These are phyloP conservation scores for Pseudogymnoascus sp. DNA, from an alignment of 2,329 filamentous ascomycete species.

Conservation along the genomic window DNA sequence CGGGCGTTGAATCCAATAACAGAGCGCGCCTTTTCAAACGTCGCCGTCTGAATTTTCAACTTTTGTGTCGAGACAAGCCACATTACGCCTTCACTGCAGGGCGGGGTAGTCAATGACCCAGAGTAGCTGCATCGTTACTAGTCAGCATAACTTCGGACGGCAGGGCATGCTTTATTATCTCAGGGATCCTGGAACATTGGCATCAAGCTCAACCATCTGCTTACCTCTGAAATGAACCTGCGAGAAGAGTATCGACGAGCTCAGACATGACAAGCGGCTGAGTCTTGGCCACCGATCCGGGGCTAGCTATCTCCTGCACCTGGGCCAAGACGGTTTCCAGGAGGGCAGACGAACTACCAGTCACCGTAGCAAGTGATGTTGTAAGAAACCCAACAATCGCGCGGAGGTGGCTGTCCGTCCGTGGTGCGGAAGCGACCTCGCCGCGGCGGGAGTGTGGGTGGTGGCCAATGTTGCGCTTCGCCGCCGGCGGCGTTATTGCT, in stretches of 20 bases:
- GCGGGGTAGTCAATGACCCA: constrained; percentile 56
- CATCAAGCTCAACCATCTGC: constrained; percentile 4
- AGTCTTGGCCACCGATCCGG: constrained; percentile 36
- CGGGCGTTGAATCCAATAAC: constrained; percentile 51
- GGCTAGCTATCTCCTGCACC: constrained; percentile 35
- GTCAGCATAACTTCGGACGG: constrained; percentile 13
- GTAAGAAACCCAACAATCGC: not conserved
- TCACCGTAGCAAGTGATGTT: constrained; percentile 35
- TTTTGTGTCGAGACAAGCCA: constrained; percentile 46
- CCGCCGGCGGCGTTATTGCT: constrained; percentile 9
- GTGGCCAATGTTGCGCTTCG: constrained; percentile 13
- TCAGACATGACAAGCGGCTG: constrained; percentile 39
- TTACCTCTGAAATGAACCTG: constrained; percentile 11
- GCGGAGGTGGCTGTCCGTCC: not conserved
- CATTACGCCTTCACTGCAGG: constrained; percentile 49
- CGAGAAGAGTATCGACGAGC: constrained; percentile 31
- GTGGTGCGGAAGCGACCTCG: not conserved
- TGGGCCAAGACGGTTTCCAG: constrained; percentile 42
- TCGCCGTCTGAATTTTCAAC: constrained; percentile 40
- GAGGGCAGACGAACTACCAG: constrained; percentile 32
- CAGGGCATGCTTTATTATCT: not conserved
- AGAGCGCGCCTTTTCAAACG: constrained; percentile 44
- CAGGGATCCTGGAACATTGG: not conserved
- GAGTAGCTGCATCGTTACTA: constrained; percentile 35
- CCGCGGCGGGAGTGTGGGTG: constrained; percentile 10